Percentiles rank a stretch among this genome's conserved stretches.
phyloP scores from a whole-genome alignment of 108 stramenopile species.

The Heterococcus sp. region DNA sequence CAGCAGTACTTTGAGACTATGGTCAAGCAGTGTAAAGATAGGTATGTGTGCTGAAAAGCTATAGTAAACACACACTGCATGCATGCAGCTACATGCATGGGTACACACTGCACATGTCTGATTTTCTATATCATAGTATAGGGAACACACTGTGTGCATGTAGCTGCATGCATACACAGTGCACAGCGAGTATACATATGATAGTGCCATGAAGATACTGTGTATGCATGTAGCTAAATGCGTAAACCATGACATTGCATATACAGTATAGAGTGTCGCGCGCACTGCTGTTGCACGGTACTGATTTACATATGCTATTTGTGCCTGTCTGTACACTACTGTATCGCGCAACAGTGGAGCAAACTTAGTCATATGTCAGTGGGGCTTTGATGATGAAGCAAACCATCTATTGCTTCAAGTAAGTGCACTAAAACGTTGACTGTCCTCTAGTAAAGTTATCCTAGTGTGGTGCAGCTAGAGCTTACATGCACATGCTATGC shows the following conservation, averaged over 20 bases:
- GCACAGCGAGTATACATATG: slow-evolving; percentile 93
- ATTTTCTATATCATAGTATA: no score
- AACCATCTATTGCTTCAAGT: slow-evolving; percentile 89
- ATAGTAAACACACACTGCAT: slow-evolving; percentile 96
- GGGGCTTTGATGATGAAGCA: slow-evolving; percentile 99
- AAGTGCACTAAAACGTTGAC: slow-evolving; percentile 27
- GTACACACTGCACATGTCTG: slow-evolving; percentile 79
- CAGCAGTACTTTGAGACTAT: slow-evolving; percentile 94
- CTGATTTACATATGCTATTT: neutral
- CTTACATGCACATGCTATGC: neutral
- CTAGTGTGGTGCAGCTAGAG: no score
- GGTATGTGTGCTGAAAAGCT: slow-evolving; percentile 1
- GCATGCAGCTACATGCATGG: slow-evolving; percentile 84
- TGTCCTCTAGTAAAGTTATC: slow-evolving; percentile 47
- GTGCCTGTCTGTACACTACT: neutral
- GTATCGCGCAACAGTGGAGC: neutral
- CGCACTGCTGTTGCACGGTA: neutral
- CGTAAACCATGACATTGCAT: neutral
- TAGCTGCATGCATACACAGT: slow-evolving; percentile 93
- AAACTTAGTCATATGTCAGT: slow-evolving; percentile 75
- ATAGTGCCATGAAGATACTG: slow-evolving; percentile 34
- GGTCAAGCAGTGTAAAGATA: slow-evolving; percentile 95
- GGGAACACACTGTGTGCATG: no score
- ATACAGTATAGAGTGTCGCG: neutral
- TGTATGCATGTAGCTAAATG: neutral